Evolutionary conservation across 495 filamentous ascomycete genomes (phyloP).

Genomic region (Penicillium atrosanguineum): DNA sequence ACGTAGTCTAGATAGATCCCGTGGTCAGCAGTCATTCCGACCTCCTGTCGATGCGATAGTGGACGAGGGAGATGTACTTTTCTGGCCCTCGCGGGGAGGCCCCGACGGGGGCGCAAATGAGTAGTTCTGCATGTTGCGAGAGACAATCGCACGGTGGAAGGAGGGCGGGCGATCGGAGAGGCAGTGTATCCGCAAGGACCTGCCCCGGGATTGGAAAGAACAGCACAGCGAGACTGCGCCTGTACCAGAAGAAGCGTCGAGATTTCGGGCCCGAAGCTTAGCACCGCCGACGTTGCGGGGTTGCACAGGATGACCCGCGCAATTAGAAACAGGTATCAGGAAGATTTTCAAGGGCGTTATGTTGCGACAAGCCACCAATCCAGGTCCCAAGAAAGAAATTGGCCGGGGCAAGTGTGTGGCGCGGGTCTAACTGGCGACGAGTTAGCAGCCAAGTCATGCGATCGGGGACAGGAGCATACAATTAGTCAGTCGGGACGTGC

Average conservation of each 20-base stretch:
- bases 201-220: conserved; percentile 7
- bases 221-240: background rate
- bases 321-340: background rate
- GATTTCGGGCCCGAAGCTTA: background rate
- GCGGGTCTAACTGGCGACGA: background rate
- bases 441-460: background rate
- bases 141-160: conserved; percentile 3
- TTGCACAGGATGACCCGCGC: background rate
- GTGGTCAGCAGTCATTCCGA: conserved; percentile 7
- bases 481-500: conserved; percentile 5
- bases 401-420: background rate
- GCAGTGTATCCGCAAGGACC: conserved; percentile 15
- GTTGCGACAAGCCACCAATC: background rate
- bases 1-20: conserved; percentile 74
- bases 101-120: conserved; percentile 47
- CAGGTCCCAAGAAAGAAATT: background rate
- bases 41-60: background rate
- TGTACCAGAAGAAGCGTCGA: background rate
- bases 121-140: conserved; percentile 40
- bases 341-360: background rate
- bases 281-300: background rate
- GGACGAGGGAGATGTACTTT: conserved; percentile 30
- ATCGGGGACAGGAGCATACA: background rate
- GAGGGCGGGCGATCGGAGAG: background rate
- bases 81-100: conserved; percentile 44